A percentile compares a stretch with the other conserved stretches of the same genome.
Conservation (phyloP, 139 green algal species). For the Chlorella sorokiniana region DNA sequence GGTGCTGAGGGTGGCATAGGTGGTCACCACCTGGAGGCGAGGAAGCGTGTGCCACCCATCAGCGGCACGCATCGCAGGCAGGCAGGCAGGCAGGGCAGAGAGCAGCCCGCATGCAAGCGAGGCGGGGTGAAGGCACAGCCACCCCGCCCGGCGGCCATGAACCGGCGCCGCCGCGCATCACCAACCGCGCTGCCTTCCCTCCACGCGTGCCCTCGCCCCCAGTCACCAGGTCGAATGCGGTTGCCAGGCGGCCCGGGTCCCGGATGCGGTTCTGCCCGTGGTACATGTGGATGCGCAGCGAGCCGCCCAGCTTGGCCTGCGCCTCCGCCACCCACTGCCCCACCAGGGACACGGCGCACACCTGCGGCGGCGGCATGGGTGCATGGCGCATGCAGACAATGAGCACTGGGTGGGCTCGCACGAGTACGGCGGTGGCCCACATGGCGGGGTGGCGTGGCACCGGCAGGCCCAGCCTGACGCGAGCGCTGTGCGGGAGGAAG, state of each 20-base stretch:
- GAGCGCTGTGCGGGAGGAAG: too few relatives aligned
- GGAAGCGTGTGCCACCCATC: background rate
- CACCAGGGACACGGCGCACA: conserved; percentile 74
- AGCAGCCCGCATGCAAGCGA: background rate
- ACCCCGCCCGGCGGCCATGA: background rate
- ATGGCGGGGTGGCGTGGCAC: too few relatives aligned
- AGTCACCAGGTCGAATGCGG: conserved; percentile 68
- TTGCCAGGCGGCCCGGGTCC: conserved; percentile 51
- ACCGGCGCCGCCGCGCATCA: too few relatives aligned
- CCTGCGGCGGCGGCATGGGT: background rate
- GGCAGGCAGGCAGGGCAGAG: background rate
- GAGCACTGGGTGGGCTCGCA: too few relatives aligned
- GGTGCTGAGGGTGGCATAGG: conserved; percentile 58
- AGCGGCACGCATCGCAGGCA: background rate
- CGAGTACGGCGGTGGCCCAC: too few relatives aligned
- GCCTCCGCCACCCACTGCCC: conserved; percentile 73
- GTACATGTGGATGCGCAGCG: conserved; percentile 66
- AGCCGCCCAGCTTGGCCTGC: conserved; percentile 48
- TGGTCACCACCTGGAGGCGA: conserved; percentile 15
- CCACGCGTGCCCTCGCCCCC: conserved; percentile 10
- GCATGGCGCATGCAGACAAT: too few relatives aligned
- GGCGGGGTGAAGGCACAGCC: background rate
- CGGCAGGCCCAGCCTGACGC: too few relatives aligned
- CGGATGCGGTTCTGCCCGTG: conserved; percentile 40
- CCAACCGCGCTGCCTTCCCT: background rate